Evolutionary conservation across 805 yeast species (phyloP), one percentile per base, ranked within the genome.

Genomic region (Metschnikowia noctiluminum): DNA sequence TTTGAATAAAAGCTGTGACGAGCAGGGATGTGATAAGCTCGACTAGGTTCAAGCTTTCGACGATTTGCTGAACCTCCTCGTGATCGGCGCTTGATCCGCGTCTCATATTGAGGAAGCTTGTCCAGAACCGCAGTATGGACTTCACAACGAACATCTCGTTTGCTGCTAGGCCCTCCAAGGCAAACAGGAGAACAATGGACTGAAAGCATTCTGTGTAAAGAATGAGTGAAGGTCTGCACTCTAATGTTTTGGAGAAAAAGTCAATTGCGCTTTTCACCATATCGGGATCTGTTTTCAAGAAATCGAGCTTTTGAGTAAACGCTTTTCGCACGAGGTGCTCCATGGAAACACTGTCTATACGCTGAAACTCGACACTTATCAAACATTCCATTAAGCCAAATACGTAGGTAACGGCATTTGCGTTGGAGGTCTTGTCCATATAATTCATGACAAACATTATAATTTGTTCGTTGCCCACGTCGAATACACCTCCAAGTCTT

Each of bases 401-500:
- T 38, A 78, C 63, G 42, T 64, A 69, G 6, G 81, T 77, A 26
- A 78, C 63, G 0, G 78, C 62, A 50, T 68, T 52, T 28, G 53
- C 14, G 57, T 64, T 58, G 10, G 43, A 21, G 21, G 47, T 48
- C 31, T 14, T 34, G 13, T 46, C 42, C 59, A 56, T 56, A 12
- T 54, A 38, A 8, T 52, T 38, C 31, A 48, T 43, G 12, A 41
- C 46, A 38, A 46, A 53, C 13, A 45, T 48, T 27, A 50, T 21
- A 2, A 50, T 48, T 12, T 46, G 38, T 5, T 48, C 46, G 31
- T 31, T 40, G 4, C 52, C 55, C 40, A 86, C 76, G 9, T 78
- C 82, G 63, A 86, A 87, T 0, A 94, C 88, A 0, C 90, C 90
- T 15, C 78, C 71, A 6, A 80, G 63, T 3, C 71, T 62, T 58